Evolutionary conservation across 768 basidiomycete genomes (phyloP), one percentile per base, ranked within the genome.

Genomic region (Hydnomerulius pinastri): DNA sequence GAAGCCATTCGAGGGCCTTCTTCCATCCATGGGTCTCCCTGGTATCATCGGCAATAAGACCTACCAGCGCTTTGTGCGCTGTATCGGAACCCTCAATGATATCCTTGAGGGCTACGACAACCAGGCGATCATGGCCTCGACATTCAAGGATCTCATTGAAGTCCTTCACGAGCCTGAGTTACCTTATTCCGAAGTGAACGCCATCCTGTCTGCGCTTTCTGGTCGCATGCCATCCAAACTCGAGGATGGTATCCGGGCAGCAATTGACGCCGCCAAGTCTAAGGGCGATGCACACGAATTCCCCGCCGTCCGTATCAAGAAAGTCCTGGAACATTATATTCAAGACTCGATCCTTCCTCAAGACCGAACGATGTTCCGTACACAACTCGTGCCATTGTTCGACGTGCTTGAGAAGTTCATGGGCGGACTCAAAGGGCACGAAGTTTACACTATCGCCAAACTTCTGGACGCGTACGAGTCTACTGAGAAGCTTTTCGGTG

Each of bases 91-190:
- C 48, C 78, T 99, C 45, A 83, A 86, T 67, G 93, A 98, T 71
- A 95, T 97, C 59, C 79, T 99, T 53, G 90, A 93, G 50, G 97
- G 97, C 30, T 99, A 88, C 71, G 97, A 99, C 72, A 98, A 98
- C 73, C 91, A 93, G 63, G 87, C 92, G 5, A 77, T 90, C 57
- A 93, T 98, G 89, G 77, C 79, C 17, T 71, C 85, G 4, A 91
- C 92, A 10, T 76, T 98, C 63, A 95, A 92, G 68, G 88, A 93
- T 38, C 85, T 99, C 50, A 76, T 92, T 59, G 75, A 83, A 30
- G 84, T 92, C 33, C 79, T 99, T 28, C 85, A 87, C 53, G 80
- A 94, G 61, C 81, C 87, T 6, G 90, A 91, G 54, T 84, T 98
- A 23, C 94, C 97, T 0, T 98, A 87, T 71, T 82, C 90, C 20